phyloP scores from a whole-genome alignment of 345 rosid species.

The Salix purpurea region DNA sequence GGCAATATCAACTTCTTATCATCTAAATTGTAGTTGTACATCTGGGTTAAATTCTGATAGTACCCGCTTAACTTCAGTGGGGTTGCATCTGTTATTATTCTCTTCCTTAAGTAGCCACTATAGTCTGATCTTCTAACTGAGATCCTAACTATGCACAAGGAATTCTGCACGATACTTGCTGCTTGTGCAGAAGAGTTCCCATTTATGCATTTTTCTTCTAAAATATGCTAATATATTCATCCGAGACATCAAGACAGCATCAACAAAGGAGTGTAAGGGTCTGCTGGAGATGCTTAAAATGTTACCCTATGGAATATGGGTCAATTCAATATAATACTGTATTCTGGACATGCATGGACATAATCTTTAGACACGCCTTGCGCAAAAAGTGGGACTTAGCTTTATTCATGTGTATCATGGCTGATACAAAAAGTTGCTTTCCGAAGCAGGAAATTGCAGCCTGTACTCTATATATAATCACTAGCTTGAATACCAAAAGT shows the following conservation, averaged over 20 bases:
- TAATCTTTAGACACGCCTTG: not conserved
- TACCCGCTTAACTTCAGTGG: not conserved
- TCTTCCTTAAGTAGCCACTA: not conserved
- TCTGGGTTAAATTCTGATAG: not conserved
- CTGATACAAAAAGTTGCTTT: not conserved
- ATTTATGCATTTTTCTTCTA: not conserved
- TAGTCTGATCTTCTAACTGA: not conserved
- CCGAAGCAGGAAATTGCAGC: not conserved
- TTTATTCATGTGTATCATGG: not conserved
- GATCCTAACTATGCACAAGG: not conserved
- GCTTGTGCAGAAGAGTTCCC: not conserved
- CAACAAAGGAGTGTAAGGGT: not conserved
- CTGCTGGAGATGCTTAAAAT: not conserved
- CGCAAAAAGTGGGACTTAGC: not conserved
- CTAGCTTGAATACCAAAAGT: constrained; percentile 4
- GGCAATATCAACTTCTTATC: not conserved
- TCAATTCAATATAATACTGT: not conserved
- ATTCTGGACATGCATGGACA: not conserved
- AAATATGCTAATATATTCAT: not conserved
- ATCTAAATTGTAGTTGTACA: not conserved
- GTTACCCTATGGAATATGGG: not conserved
- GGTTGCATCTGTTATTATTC: not conserved
- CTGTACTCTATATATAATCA: constrained; percentile 5
- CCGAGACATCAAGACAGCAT: not conserved
- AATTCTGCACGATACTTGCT: not conserved